Base-by-base conservation (phyloP, 2,329 filamentous ascomycete species). In the Aspergillus neotritici region DNA sequence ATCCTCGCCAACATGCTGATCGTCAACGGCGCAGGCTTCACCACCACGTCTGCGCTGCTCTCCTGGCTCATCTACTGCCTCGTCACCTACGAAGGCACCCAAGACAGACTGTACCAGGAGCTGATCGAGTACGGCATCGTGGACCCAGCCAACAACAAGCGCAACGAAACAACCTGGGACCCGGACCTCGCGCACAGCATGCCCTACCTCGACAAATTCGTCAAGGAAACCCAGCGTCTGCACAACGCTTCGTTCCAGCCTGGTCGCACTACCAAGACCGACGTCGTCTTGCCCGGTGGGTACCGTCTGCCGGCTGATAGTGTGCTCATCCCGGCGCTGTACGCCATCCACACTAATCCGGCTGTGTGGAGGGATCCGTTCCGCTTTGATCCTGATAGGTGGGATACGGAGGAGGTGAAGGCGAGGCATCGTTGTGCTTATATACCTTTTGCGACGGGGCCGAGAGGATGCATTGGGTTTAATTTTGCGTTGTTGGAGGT, bases 171-270 rank as follows among this genome's bases (percentile, higher is more conserved):
- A 0, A 53, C 69, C 31, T 61, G 72, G 34, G 71, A 70, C 1
- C 58, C 70, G 1, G 75, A 77, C 7, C 49, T 71, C 0, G 50
- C 50, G 12, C 44, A 59, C 28, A 42, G 43, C n/a, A 33, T 60
- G 34, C 38, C 40, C 3, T 56, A 53, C 60, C 68, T 79, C 7
- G 77, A 80, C 57, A 72, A 73, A 36, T 79, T 74, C 58, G 64
- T 83, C 66, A 82, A 82, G 60, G 79, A 83, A 57, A 78, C 73
- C 1, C 78, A 80, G 55, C 72, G 79, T 2, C 67, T 69, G 4
- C 79, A 83, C 63, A 82, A 79, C 59, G 76, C 80, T 0, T 78
- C 76, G 0, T 83, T 76, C 63, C 80, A 83, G 52, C 76, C 80
- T 0, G 80, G 68, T 1, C 75, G 80, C 28, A 82, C 76, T 1